Conservation (phyloP, 257 asterid genomes). For the Osmanthus fragrans region DNA sequence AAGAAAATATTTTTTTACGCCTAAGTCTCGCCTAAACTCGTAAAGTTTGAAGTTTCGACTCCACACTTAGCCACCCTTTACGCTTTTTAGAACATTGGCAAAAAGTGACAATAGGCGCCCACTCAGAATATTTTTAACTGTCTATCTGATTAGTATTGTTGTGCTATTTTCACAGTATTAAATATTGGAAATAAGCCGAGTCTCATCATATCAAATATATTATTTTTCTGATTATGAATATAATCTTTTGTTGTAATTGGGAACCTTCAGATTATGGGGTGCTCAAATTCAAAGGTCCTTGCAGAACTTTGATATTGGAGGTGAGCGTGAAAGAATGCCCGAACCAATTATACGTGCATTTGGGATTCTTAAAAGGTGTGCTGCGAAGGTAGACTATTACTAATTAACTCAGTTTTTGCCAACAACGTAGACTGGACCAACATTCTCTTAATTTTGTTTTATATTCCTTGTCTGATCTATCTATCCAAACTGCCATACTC, state of each 20-base stretch:
- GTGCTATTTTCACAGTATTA: neutral
- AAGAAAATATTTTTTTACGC: no score
- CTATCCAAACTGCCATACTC: neutral
- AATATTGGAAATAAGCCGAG: neutral
- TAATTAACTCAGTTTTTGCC: neutral
- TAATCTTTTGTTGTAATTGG: neutral
- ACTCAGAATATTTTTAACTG: neutral
- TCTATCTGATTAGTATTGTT: neutral
- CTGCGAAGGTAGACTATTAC: constrained; percentile 68
- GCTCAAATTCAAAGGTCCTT: constrained; percentile 96
- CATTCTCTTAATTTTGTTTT: constrained; percentile 24
- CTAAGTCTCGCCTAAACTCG: no score
- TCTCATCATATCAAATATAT: neutral
- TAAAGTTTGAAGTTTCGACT: no score
- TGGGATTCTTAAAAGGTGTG: constrained; percentile 64
- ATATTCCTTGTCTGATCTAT: constrained; percentile 1
- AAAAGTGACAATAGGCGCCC: no score
- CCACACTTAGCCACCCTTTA: no score
- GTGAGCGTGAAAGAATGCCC: constrained; percentile 65
- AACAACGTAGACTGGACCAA: constrained; percentile 6
- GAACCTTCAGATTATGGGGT: constrained; percentile 78
- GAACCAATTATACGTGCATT: constrained; percentile 54
- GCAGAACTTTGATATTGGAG: constrained; percentile 95
- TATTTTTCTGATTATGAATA: neutral
- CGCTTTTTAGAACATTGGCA: no score